Evolutionary conservation across 139 green algal genomes (phyloP), one percentile per base, ranked within the genome.

Genomic region (Micractinium conductrix): DNA sequence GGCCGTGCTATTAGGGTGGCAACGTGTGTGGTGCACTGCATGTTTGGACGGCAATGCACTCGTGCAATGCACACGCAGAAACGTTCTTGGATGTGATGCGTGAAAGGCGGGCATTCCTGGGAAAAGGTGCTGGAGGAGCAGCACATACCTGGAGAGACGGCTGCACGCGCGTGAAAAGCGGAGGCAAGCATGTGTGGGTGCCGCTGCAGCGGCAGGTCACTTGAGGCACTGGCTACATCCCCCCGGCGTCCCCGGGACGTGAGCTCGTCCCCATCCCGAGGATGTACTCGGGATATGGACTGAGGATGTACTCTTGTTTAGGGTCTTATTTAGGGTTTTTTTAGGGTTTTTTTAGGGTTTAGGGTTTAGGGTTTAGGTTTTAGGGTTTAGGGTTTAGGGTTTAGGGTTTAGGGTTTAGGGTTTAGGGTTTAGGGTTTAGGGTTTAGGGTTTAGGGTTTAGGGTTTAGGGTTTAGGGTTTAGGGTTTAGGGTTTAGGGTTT

Each of bases 371-470:
- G n/a, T n/a, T n/a, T n/a, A n/a, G n/a, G n/a, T n/a, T n/a, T n/a
- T n/a, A n/a, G n/a, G n/a, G n/a, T n/a, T n/a, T n/a, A n/a, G n/a
- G n/a, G n/a, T n/a, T n/a, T n/a, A n/a, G n/a, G 22, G 58, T 67
- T 67, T 74, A 74, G 67, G 67, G 67, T 76, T 76, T 76, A 76
- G 69, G 69, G 69, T 76, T 76, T 76, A 76, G 69, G 69, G 69
- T 76, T 76, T 76, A 76, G 69, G 69, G 69, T 76, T 76, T 76
- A 76, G 69, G 69, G 69, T 76, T 76, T 76, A 76, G 69, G 69
- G 69, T 76, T 76, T 76, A 76, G 69, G 69, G 69, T 76, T 76
- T 55, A 76, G 69, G 69, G 69, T 76, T 76, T 76, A 76, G 69
- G 69, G 69, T 76, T 76, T 76, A 76, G 69, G 69, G 69, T 76